Evolutionary conservation across 371 early-diverging fungal species (phyloP), one percentile per base, ranked within the genome.

Genomic region (Neoconidiobolus thromboides): DNA sequence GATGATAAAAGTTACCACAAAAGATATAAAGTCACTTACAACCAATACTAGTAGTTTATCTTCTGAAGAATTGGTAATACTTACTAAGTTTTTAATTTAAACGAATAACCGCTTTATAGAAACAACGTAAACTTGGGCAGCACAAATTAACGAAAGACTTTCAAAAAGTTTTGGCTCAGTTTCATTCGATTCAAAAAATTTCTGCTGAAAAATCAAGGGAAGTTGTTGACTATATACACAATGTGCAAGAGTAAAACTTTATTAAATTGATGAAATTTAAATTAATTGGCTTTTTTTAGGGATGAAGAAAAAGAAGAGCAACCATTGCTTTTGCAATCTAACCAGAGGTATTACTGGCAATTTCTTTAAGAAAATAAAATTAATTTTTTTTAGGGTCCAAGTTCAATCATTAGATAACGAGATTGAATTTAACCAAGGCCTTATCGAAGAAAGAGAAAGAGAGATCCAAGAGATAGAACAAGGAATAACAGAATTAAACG

Each of bases 391-490:
- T 52, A 3, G 76, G 75, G 66, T 77, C 63, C 87, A 91, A 60
- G 68, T 86, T 14, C 80, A 80, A 54, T 81, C 79, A 0, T 70
- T 94, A 38, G 95, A 94, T 58, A 85, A 86, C 64, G 92, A 95
- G 62, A 73, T 96, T 26, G 88, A 88, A 67, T 93, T 83, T 68
- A 95, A 95, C 68, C 92, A 94, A 65, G 74, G 82, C 0, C 64
- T 96, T 50, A 96, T 97, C 63, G 73, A 77, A 5, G 95, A 97
- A 67, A 83, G 96, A 10, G 98, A 97, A 65, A 79, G 78, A 43
- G 96, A 93, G 61, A 83, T 97, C 14, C 74, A 76, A 54, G 89
- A 87, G 47, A 93, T 97, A 61, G 96, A 96, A 67, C 80, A 81
- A 60, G 91, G 90, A 12, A 93, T 96, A 41, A 79, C 80, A 1